A percentile compares a stretch with the other conserved stretches of the same genome.
Evolutionary conservation across 257 asterid species (phyloP).

Genomic region (Gentiana macrophylla): DNA sequence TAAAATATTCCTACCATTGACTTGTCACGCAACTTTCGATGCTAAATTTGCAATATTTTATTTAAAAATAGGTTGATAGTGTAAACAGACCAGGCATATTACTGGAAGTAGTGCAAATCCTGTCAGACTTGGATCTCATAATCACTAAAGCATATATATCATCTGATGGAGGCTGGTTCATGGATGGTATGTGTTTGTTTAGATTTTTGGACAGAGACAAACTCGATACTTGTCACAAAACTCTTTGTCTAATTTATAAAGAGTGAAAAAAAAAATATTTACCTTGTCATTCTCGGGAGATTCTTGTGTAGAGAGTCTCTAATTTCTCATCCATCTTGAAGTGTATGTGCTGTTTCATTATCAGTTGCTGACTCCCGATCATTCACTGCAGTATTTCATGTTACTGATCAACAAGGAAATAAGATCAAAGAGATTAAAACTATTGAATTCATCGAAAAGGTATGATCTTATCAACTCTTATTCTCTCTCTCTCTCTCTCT

Average conservation of each 20-base stretch:
- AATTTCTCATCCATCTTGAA: not conserved
- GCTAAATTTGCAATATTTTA: conserved; percentile 2
- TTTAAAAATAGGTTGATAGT: conserved; percentile 73
- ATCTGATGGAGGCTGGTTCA: conserved; percentile 99
- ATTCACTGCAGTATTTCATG: conserved; percentile 73
- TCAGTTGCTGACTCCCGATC: conserved; percentile 5
- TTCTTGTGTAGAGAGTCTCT: conserved; percentile 1
- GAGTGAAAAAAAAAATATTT: not conserved
- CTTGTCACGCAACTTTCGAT: not conserved
- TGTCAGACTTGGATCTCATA: conserved; percentile 83
- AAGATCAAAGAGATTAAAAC: conserved; percentile 63
- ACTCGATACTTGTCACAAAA: not conserved
- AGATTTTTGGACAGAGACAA: not conserved
- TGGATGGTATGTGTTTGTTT: conserved; percentile 61
- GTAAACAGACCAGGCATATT: conserved; percentile 95
- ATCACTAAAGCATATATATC: conserved; percentile 94
- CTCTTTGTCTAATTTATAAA: not conserved
- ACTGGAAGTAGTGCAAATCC: conserved; percentile 95
- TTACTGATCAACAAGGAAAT: conserved; percentile 86
- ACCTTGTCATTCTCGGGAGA: not conserved
- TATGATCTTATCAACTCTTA: conserved; percentile 16
- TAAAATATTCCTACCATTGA: conserved; percentile 1
- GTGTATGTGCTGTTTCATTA: not conserved
- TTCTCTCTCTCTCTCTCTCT: not conserved
- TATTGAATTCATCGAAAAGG: conserved; percentile 80